Evolutionary conservation across 1,139 yeast species (phyloP).

Genomic region (Suhomyces yuchorum): DNA sequence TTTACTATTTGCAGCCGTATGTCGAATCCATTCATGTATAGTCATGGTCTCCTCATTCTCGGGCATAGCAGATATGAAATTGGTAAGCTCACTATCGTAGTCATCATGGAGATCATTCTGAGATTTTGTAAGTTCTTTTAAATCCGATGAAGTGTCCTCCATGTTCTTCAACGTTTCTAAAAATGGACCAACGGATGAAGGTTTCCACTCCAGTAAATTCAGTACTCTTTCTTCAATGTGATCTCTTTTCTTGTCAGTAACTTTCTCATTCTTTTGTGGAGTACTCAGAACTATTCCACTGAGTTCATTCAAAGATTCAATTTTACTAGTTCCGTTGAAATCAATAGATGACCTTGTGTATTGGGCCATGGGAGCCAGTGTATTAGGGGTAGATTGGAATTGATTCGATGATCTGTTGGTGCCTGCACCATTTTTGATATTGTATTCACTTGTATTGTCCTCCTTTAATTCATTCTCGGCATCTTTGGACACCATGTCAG

Average conservation of each 20-base stretch:
- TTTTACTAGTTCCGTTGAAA: slow-evolving; percentile 2
- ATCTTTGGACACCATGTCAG: slow-evolving; percentile 1
- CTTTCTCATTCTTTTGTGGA: slow-evolving; percentile 18
- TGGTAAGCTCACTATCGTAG: slow-evolving; percentile 61
- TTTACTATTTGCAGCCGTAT: slow-evolving; percentile 48
- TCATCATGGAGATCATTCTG: slow-evolving; percentile 51
- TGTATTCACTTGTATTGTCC: not conserved
- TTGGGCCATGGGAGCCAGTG: slow-evolving; percentile 14
- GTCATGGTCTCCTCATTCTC: slow-evolving; percentile 69
- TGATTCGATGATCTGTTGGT: not conserved
- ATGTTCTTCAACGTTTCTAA: slow-evolving; percentile 40
- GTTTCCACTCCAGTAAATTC: slow-evolving; percentile 16
- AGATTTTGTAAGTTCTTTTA: slow-evolving; percentile 19
- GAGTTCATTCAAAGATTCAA: slow-evolving; percentile 3
- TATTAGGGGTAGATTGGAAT: not conserved
- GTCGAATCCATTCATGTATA: slow-evolving; percentile 66
- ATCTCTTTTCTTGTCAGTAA: slow-evolving; percentile 13
- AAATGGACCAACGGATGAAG: slow-evolving; percentile 20
- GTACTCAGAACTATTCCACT: slow-evolving; percentile 24
- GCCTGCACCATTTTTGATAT: slow-evolving; percentile 5
- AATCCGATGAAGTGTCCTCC: slow-evolving; percentile 34
- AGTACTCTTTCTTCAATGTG: slow-evolving; percentile 16
- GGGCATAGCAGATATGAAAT: slow-evolving; percentile 69
- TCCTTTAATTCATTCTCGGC: not conserved
- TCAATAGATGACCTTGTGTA: slow-evolving; percentile 13